Percentiles rank a stretch among this genome's conserved stretches.
Conservation (phyloP, 2,329 filamentous ascomycete genomes). For the Lomentospora prolificans region DNA sequence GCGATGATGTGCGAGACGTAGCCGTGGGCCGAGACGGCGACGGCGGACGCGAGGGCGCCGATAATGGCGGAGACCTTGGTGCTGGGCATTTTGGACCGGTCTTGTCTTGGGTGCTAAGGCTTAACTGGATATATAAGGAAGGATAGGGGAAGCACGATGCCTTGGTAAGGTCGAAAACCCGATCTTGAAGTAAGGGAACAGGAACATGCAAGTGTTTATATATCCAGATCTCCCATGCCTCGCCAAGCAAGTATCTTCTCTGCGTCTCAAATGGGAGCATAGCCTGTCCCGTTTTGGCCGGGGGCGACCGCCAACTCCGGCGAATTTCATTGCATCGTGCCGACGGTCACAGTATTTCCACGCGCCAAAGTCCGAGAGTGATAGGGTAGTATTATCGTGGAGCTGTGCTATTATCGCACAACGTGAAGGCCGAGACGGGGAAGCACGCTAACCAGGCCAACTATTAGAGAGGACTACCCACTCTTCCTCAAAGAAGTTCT, state of each 20-base stretch:
- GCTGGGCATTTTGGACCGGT: slow-evolving; percentile 8
- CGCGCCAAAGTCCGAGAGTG: neutral
- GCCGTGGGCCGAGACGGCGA: slow-evolving; percentile 22
- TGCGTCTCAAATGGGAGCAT: neutral
- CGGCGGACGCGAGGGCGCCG: slow-evolving; percentile 4
- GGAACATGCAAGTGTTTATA: neutral
- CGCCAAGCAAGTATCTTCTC: neutral
- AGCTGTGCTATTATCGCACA: too few species aligned
- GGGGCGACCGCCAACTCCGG: neutral
- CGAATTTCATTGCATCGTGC: neutral
- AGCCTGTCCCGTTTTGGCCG: neutral
- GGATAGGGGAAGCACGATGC: neutral
- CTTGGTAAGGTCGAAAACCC: neutral
- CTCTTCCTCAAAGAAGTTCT: neutral
- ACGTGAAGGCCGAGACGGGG: too few species aligned
- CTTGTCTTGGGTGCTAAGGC: neutral
- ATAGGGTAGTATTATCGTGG: neutral
- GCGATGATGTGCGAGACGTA: slow-evolving; percentile 27
- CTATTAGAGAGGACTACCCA: too few species aligned
- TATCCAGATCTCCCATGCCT: neutral
- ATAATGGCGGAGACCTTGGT: slow-evolving; percentile 9
- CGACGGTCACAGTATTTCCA: slow-evolving; percentile 1
- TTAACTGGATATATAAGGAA: neutral
- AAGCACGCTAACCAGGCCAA: too few species aligned
- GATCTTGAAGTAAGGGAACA: neutral